Percentiles rank a stretch among this genome's conserved stretches.
Evolutionary conservation across 805 yeast species (phyloP).

Genomic region (Candida chauliodis): DNA sequence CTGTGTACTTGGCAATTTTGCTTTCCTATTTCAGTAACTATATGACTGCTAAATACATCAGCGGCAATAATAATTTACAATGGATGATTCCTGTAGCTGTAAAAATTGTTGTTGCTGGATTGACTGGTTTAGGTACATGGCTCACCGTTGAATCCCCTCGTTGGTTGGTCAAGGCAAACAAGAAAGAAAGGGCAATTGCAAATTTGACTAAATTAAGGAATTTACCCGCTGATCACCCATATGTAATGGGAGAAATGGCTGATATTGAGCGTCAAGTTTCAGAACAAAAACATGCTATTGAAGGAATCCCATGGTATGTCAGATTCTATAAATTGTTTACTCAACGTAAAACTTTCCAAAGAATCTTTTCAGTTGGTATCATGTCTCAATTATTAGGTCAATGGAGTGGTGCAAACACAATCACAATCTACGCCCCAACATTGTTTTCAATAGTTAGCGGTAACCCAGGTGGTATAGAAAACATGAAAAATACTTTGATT

Average conservation of each 20-base stretch:
- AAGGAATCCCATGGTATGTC: neutral
- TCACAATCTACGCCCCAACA: constrained; percentile 52
- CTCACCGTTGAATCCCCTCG: constrained; percentile 43
- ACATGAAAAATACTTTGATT: constrained; percentile 44
- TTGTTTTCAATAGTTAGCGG: constrained; percentile 45
- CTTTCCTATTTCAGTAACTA: constrained; percentile 42
- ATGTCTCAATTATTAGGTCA: constrained; percentile 46
- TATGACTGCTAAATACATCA: constrained; percentile 47
- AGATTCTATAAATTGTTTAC: constrained; percentile 24
- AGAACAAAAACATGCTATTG: constrained; percentile 14
- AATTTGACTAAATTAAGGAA: constrained; percentile 40
- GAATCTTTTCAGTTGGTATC: constrained; percentile 38
- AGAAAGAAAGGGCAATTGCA: constrained; percentile 32
- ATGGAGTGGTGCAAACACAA: constrained; percentile 53
- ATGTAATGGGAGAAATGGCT: constrained; percentile 43
- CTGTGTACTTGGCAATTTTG: constrained; percentile 51
- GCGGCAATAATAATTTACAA: constrained; percentile 25
- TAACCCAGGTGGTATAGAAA: constrained; percentile 25
- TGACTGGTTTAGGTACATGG: too few species aligned
- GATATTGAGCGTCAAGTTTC: constrained; percentile 42
- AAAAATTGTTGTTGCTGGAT: constrained; percentile 45
- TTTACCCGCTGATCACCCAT: constrained; percentile 43
- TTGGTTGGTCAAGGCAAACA: constrained; percentile 42
- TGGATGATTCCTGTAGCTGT: constrained; percentile 49
- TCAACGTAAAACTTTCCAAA: constrained; percentile 36